Evolutionary conservation across 2,329 filamentous ascomycete genomes (phyloP), one percentile per base, ranked within the genome.

Genomic region (Exophiala sp.): DNA sequence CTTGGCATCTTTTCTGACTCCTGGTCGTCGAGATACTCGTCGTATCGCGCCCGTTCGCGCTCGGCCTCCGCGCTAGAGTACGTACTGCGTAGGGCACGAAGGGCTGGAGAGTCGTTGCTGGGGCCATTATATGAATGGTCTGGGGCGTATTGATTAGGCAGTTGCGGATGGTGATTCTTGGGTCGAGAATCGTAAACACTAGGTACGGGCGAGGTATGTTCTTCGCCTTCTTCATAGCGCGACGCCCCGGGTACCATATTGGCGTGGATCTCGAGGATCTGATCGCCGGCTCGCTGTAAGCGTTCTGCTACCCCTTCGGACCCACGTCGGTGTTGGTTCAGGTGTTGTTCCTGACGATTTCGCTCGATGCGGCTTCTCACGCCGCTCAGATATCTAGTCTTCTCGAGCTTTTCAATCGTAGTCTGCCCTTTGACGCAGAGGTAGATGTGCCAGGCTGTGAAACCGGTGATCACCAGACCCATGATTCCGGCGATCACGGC

Each of bases 401-500:
- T 96, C 72, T 99, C 94, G 55, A 99, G 76, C 65, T 88, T 95
- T 70, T 99, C 94, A 55, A 99, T 96, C 2, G 94, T 99, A 1
- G 94, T 99, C 71, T 95, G 85, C 3, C 89, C 90, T 21, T 82
- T 81, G 50, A 81, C 75, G 1, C 89, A 89, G 1, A 99, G 79
- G 69, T 88, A 83, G 52, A 97, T 79, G 75, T 99, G 94, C 91
- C 94, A 99, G 1, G 75, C 81, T 0, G 91, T 96, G 67, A 99
- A 99, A 0, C 89, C 90, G 10, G 85, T 85, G 16, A 99, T 78
- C 1, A 96, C 92, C 7, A 99, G 72, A 0, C 89, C 90, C 58
- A 99, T 95, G 62, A 99, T 95, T 11, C 91, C 92, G 35, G 88
- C 84, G 38, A 97, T 78, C 18, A 97, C 89, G 18, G 86, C 85